Base-by-base conservation (phyloP, 2,329 filamentous ascomycete genomes). In the Pestalotiopsis sp. region DNA sequence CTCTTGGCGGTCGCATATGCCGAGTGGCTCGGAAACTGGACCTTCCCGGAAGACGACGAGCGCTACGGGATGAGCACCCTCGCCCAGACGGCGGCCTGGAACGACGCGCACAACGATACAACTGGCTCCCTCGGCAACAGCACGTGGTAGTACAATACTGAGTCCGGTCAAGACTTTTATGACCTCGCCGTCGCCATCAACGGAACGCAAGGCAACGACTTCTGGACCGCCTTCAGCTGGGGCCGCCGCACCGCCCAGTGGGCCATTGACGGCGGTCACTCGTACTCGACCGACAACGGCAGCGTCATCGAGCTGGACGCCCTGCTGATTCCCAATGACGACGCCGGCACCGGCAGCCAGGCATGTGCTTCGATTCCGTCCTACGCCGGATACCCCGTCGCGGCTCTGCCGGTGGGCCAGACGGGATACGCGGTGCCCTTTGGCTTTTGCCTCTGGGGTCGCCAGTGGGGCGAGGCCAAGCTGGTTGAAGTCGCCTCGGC, bases 21-120 rank as follows among this genome's bases (percentile, higher is more conserved):
- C n/a, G 70, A 72, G 55, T 72, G 71, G 68, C 68, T 73, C 2
- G 57, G 68, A 9, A 63, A 69, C 39, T 73, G 70, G 70, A 69
- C 63, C 1, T 73, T 69, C 25, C 67, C 68, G 3, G 52, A 55
- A 14, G 23, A 23, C 6, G 72, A 73, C 60, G 65, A 71, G 41
- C 67, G 72, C 1, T 49, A 64, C 17, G 68, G 67, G 12, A 73
- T 73, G 69, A 69, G 41, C 17, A 64, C 52, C 7, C 69, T 73
- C 14, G 20, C 69, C 1, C 65, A 72, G 13, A 72, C 73, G 67
- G 69, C 68, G 1, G 65, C 61, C 5, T 73, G 72, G 71, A 73
- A 73, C 59, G 64, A 67, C 17, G 71, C 72, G n/a, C 65, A 73
- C 61, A 72, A 72, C 57, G 64, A 60, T 4, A 69, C 69, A 6